A percentile compares a stretch with the other conserved stretches of the same genome.
Conservation (phyloP, 2,329 filamentous ascomycete genomes). For the Fusarium palustre region DNA sequence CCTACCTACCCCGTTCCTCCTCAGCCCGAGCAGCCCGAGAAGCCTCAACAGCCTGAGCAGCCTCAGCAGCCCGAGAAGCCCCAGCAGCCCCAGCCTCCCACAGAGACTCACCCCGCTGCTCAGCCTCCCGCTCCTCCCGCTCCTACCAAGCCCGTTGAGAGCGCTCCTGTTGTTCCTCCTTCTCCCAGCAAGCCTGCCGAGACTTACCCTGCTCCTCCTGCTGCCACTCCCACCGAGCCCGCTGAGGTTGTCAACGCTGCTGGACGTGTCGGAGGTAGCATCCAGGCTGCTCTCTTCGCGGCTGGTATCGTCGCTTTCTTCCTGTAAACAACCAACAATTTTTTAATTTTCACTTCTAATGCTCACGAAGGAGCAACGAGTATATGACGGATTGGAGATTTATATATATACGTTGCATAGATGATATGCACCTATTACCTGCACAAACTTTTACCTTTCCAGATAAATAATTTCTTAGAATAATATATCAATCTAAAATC, state of each 20-base stretch:
- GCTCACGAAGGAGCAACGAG: constrained; percentile 25
- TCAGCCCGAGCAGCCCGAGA: constrained; percentile 4
- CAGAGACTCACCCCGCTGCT: neutral
- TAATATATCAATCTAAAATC: constrained; percentile 1
- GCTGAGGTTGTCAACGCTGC: constrained; percentile 19
- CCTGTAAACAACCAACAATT: constrained; percentile 16
- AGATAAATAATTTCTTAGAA: constrained; percentile 24
- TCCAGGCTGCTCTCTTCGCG: constrained; percentile 16
- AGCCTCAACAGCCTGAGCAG: constrained; percentile 7
- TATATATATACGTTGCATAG: constrained; percentile 19
- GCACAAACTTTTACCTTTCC: constrained; percentile 16
- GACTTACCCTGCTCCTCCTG: constrained; percentile 16
- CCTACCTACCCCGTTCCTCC: constrained; percentile 4
- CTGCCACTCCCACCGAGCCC: neutral
- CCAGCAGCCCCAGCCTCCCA: constrained; percentile 4
- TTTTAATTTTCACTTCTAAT: constrained; percentile 1
- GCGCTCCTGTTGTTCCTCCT: constrained; percentile 5
- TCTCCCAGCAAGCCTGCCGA: constrained; percentile 6
- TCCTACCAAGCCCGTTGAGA: constrained; percentile 20
- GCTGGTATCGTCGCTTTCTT: constrained; percentile 33
- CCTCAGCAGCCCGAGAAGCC: constrained; percentile 5
- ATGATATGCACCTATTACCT: constrained; percentile 28
- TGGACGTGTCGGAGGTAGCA: constrained; percentile 21
- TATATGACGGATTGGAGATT: constrained; percentile 21
- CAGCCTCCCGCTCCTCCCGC: constrained; percentile 10